Evolutionary conservation across 2,329 filamentous ascomycete species (phyloP), one percentile per base, ranked within the genome.

Genomic region (Sphaerulina musiva): DNA sequence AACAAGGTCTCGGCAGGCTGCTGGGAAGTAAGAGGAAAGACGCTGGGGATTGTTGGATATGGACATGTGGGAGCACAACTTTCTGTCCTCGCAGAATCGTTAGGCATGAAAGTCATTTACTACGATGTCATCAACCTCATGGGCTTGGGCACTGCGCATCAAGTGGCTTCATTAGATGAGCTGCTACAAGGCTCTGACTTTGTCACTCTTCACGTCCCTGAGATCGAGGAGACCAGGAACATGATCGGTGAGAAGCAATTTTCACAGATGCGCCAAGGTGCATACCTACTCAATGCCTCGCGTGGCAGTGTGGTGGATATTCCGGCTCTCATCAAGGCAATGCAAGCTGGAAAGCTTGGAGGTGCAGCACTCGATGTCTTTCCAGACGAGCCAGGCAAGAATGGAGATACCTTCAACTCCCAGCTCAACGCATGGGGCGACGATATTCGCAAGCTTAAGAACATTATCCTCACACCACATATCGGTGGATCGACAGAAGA

Each of bases 21-120:
- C 80, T 97, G 93, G 93, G 93, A 98, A 72, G 90, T 97, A 66
- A 85, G 93, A 66, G 93, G 93, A 70, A 98, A 98, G 80, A 97
- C 92, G 42, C 80, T 98, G 50, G 93, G 88, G 59, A 97, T 98
- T 66, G 84, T 98, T 61, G 93, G 93, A 31, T 98, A 98, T 68
- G 93, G 93, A 58, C 93, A 98, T 70, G 97, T 98, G 69, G 93
- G 93, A 59, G 91, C 89, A 48, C 93, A 98, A 73, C 77, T 98
- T 60, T 97, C 91, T 0, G 93, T 98, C 41, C 78, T 98, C 59
- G 91, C 93, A 29, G 93, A 98, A 73, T 84, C 92, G 23, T 95
- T 98, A 90, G 93, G 93, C 47, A 96, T 98, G 92, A 84, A 80
- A 12, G 93, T 98, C 66, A 91, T 97, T 66, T 98, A 96, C 78